A percentile compares a stretch with the other conserved stretches of the same genome.
phyloP scores from a whole-genome alignment of 1,284 basidiomycete species.

The Malassezia slooffiae region DNA sequence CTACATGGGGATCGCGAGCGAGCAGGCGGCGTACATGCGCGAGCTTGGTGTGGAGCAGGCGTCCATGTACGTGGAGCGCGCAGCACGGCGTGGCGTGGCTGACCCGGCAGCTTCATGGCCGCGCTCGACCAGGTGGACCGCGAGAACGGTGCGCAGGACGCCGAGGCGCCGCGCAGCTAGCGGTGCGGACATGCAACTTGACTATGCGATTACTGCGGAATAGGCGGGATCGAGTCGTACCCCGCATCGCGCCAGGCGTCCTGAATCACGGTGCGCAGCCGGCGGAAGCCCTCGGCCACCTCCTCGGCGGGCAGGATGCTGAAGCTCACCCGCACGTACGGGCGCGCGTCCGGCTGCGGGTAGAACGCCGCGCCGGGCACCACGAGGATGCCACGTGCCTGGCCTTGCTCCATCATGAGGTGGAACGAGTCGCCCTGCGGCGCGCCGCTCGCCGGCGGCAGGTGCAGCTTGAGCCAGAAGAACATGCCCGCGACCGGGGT shows the following conservation, averaged over 20 bases:
- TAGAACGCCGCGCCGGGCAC: slow-evolving; percentile 59
- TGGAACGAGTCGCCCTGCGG: slow-evolving; percentile 58
- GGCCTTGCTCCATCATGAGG: slow-evolving; percentile 67
- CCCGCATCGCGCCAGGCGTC: slow-evolving; percentile 35
- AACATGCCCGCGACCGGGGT: slow-evolving; percentile 67
- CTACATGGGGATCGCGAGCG: slow-evolving; percentile 14
- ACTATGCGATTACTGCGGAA: background rate
- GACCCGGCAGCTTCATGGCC: slow-evolving; percentile 13
- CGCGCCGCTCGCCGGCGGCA: slow-evolving; percentile 23
- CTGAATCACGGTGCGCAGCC: slow-evolving; percentile 28
- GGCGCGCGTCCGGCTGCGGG: slow-evolving; percentile 21
- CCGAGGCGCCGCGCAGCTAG: background rate
- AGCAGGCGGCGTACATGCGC: slow-evolving; percentile 16
- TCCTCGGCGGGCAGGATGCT: slow-evolving; percentile 30
- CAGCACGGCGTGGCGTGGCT: no score
- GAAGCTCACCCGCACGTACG: slow-evolving; percentile 40
- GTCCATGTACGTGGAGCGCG: slow-evolving; percentile 5
- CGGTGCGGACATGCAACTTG: background rate
- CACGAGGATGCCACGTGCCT: slow-evolving; percentile 71
- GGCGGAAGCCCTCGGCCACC: slow-evolving; percentile 29
- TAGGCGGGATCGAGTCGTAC: slow-evolving; percentile 7
- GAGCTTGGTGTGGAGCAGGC: slow-evolving; percentile 13
- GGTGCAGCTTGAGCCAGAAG: slow-evolving; percentile 42
- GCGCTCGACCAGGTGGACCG: slow-evolving; percentile 15
- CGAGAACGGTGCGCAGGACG: slow-evolving; percentile 6